Base-by-base conservation (phyloP, 495 filamentous ascomycete genomes). In the Melanomma pulvis-pyrius region DNA sequence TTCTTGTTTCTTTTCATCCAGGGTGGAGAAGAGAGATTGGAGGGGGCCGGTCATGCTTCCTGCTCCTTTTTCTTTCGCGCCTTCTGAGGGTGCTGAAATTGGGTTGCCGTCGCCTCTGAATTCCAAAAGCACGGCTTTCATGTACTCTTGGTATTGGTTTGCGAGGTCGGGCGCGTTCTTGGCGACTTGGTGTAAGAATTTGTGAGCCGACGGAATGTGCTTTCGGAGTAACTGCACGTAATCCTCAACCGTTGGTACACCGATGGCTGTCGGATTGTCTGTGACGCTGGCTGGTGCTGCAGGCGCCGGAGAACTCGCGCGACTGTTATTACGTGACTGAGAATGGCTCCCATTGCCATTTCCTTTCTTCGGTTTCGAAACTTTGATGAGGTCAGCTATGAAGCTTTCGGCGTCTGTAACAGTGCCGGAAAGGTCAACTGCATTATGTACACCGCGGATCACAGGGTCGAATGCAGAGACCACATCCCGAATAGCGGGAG, bases 391-490 rank as follows among this genome's bases (percentile, higher is more conserved):
- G 54, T 89, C 87, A 5, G 75, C 78, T 2, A 89, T 60, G 70
- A 90, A 89, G 55, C 65, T 74, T 70, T 90, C 82, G 0, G 80
- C 71, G 25, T 87, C 83, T 28, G 75, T 76, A 0, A 90, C 65
- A 30, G 87, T 85, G 22, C 79, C 83, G 36, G 81, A 82, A 26
- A 90, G 79, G 62, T 90, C 86, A 8, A 88, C 80, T 4, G 83
- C 82, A 52, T 88, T 82, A 60, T 90, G 88, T 13, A 88, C 74
- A 7, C 74, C 71, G 4, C 87, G 80, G 39, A 90, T 89, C 55
- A 89, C 82, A 2, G 84, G 86, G n/a, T 89, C 87, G 61, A 87
- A 88, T 6, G 82, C 83, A 0, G 75, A 73, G 11, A 89, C 81
- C 9, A 78, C 68, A 26, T 86, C 82, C n/a, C 80, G 78, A 50